Base-by-base conservation (phyloP, 192 early-diverging fungal species). In the Entomortierella beljakovae region DNA sequence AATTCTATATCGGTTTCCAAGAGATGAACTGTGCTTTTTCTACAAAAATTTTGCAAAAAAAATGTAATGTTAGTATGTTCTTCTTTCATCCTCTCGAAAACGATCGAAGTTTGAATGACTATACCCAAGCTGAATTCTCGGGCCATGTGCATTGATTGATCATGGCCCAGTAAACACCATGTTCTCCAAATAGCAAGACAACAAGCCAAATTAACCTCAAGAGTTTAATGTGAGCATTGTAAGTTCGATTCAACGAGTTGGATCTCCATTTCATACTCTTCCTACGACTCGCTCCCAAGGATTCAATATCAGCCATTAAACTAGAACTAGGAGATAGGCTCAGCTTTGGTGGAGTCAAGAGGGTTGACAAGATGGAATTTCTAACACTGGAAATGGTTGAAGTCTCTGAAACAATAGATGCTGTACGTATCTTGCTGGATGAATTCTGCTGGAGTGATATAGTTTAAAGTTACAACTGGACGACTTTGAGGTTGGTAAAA, bases 1-100 rank as follows among this genome's bases (percentile, higher is more conserved):
- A n/a, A 95, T 68, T 40, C 72, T 77, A 46, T 79, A 81, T 32
- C 63, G 55, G 6, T 60, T 51, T 22, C 40, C n/a, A n/a, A n/a
- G n/a, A n/a, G 51, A 18, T 33, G 26, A 6, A 25, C 22, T 22
- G 20, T 40, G 15, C 56, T 50, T 4, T n/a, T 50, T 23, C 7
- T 50, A 23, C 23, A 8, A 8, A 16, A 50, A n/a, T 23, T 6
- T 16, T 22, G 7, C 15, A 6, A 16, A 50, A 5, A 6, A 6
- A 50, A 11, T 22, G 18, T 4, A 16, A n/a, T 22, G 49, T 23
- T 50, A 50, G 49, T n/a, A n/a, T n/a, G n/a, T n/a, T n/a, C n/a
- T n/a, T n/a, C n/a, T n/a, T n/a, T n/a, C n/a, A n/a, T n/a, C n/a
- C n/a, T n/a, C n/a, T n/a, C n/a, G n/a, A n/a, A n/a, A n/a, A n/a